A percentile compares a stretch with the other conserved stretches of the same genome.
These are phyloP conservation scores for Volvox africanus DNA, from an alignment of 139 green algal genomes.

Conservation along the genomic window DNA sequence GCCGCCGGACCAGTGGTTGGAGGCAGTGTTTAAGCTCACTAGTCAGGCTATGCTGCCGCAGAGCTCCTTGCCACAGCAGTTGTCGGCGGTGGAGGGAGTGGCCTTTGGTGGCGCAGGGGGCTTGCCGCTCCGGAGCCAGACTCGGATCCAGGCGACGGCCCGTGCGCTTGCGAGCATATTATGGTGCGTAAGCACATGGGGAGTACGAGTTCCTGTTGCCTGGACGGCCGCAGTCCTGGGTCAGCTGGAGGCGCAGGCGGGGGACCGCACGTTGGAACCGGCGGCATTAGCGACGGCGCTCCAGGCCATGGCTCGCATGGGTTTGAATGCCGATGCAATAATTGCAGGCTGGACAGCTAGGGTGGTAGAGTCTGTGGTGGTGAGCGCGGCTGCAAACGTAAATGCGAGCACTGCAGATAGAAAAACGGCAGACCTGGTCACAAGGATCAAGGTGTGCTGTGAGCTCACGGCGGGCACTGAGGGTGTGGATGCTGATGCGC, in stretches of 20 bases:
- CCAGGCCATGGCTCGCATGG: constrained; percentile 24
- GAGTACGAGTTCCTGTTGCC: not conserved
- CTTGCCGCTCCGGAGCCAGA: not conserved
- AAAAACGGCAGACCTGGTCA: too few relatives aligned
- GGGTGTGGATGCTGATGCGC: too few relatives aligned
- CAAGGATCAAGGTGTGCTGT: too few relatives aligned
- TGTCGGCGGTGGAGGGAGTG: not conserved
- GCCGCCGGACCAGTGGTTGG: not conserved
- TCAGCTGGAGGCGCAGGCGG: constrained; percentile 30
- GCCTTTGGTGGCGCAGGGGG: not conserved
- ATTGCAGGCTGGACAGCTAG: not conserved
- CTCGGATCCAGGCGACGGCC: not conserved
- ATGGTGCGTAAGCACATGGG: constrained; percentile 17
- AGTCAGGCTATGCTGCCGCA: not conserved
- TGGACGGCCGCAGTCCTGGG: not conserved
- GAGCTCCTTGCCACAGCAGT: not conserved
- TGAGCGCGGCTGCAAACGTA: too few relatives aligned
- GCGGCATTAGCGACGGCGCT: not conserved
- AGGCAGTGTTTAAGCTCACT: not conserved
- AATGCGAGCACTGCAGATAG: too few relatives aligned
- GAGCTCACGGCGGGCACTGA: too few relatives aligned
- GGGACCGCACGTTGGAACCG: not conserved
- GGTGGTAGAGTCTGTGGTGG: not conserved
- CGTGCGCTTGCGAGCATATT: constrained; percentile 3
- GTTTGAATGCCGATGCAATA: not conserved